Conservation (phyloP, 345 rosid species). For the rapeseed (Brassica napus) region DNA sequence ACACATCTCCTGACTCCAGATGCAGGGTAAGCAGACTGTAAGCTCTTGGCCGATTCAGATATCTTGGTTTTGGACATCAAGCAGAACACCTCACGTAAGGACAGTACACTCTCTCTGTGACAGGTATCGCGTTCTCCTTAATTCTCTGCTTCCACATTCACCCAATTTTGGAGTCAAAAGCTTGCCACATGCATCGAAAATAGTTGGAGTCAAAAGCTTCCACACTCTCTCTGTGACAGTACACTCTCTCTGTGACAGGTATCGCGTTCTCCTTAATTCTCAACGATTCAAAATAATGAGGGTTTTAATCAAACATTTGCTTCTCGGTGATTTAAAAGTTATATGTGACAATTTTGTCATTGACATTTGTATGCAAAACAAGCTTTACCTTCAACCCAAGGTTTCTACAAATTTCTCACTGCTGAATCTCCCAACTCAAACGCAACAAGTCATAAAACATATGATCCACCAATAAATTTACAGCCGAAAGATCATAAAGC, state of each 20-base stretch:
- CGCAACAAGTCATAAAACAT: neutral
- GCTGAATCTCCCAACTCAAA: too few species aligned
- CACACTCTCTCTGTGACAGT: too few species aligned
- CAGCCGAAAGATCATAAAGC: neutral
- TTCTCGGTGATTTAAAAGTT: too few species aligned
- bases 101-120: slow-evolving; percentile 68
- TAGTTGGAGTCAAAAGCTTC: too few species aligned
- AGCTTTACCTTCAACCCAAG: too few species aligned
- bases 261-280: too few species aligned
- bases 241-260: too few species aligned
- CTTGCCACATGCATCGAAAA: slow-evolving; percentile 49
- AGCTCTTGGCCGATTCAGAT: slow-evolving; percentile 38
- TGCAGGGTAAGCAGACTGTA: slow-evolving; percentile 26
- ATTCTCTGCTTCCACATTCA: slow-evolving; percentile 52
- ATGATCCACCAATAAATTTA: neutral
- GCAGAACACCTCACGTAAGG: slow-evolving; percentile 78
- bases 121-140: slow-evolving; percentile 67
- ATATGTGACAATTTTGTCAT: too few species aligned
- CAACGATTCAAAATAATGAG: too few species aligned
- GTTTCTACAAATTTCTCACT: neutral
- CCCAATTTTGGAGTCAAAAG: slow-evolving; percentile 62
- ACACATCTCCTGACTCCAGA: slow-evolving; percentile 64
- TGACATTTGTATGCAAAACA: too few species aligned
- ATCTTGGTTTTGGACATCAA: slow-evolving; percentile 66
- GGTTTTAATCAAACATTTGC: too few species aligned